These are phyloP conservation scores for Prosopis cineraria DNA, from an alignment of 306 rosid genomes.

Conservation along the genomic window DNA sequence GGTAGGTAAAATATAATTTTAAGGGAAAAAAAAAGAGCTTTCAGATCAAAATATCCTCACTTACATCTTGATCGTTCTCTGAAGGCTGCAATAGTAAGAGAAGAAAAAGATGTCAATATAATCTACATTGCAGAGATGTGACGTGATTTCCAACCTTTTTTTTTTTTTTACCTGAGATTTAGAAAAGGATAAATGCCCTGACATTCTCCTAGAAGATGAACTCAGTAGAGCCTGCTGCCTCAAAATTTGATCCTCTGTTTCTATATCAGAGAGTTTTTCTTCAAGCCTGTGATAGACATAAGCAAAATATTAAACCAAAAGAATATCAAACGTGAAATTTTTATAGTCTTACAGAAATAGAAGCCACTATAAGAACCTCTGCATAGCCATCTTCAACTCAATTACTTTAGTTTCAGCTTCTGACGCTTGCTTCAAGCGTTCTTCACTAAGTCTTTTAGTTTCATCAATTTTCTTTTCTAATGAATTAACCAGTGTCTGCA, in stretches of 20 bases:
- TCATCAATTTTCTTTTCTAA: slow-evolving; percentile 71
- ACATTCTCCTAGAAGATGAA: slow-evolving; percentile 67
- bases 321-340: slow-evolving; percentile 22
- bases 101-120: slow-evolving; percentile 42
- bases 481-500: slow-evolving; percentile 70
- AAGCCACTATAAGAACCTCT: slow-evolving; percentile 55
- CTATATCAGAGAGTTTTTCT: slow-evolving; percentile 86
- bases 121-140: slow-evolving; percentile 22
- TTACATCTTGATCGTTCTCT: slow-evolving; percentile 80
- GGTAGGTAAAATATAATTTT: slow-evolving; percentile 17
- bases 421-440: slow-evolving; percentile 74
- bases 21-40: slow-evolving; percentile 26
- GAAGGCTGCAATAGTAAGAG: slow-evolving; percentile 50
- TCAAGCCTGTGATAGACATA: slow-evolving; percentile 66
- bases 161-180: slow-evolving; percentile 52
- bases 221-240: slow-evolving; percentile 67
- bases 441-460: slow-evolving; percentile 60
- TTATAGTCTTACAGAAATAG: slow-evolving; percentile 19
- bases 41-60: slow-evolving; percentile 33
- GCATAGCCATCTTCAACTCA: slow-evolving; percentile 79
- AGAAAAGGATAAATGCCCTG: slow-evolving; percentile 45
- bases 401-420: slow-evolving; percentile 84
- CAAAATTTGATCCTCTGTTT: slow-evolving; percentile 76
- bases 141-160: not conserved
- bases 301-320: slow-evolving; percentile 23